A percentile compares a stretch with the other conserved stretches of the same genome.
phyloP scores from a whole-genome alignment of 2,329 filamentous ascomycete genomes.

The Colletotrichum sojae region DNA sequence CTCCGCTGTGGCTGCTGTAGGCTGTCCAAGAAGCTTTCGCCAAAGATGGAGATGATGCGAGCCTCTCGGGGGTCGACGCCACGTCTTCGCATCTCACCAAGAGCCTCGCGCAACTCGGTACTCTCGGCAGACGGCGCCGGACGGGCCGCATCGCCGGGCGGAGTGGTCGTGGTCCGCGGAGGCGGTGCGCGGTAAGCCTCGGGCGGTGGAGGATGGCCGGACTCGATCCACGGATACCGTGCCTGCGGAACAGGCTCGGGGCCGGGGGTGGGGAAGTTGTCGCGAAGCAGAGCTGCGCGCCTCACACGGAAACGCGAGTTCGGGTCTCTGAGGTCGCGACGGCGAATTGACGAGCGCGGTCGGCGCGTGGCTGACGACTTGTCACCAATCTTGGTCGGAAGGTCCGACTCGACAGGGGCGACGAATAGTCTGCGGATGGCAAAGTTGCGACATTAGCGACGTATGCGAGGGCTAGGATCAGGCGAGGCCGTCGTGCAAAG shows the following conservation, averaged over 20 bases:
- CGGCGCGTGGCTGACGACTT: slow-evolving; percentile 43
- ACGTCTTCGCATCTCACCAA: slow-evolving; percentile 19
- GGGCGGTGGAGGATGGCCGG: slow-evolving; percentile 37
- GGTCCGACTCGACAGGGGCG: slow-evolving; percentile 61
- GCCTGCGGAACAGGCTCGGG: slow-evolving; percentile 31
- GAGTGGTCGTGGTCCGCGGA: slow-evolving; percentile 22
- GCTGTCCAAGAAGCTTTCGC: slow-evolving; percentile 25
- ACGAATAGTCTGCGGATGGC: slow-evolving; percentile 58
- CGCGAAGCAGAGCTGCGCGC: slow-evolving; percentile 42
- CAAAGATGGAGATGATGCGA: slow-evolving; percentile 31
- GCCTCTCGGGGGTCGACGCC: slow-evolving; percentile 12
- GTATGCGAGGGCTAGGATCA: slow-evolving; percentile 17
- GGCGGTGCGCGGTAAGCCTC: slow-evolving; percentile 38
- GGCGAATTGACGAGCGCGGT: slow-evolving; percentile 56
- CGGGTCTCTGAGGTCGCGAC: slow-evolving; percentile 52
- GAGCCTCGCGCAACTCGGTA: slow-evolving; percentile 23
- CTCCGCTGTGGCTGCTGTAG: slow-evolving; percentile 9
- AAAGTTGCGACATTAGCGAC: slow-evolving; percentile 27
- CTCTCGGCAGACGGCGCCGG: slow-evolving; percentile 15
- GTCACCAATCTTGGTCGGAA: slow-evolving; percentile 53
- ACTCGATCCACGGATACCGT: slow-evolving; percentile 42
- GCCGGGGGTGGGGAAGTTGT: slow-evolving; percentile 37
- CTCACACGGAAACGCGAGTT: slow-evolving; percentile 50
- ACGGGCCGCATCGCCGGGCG: slow-evolving; percentile 21
- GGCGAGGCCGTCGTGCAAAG: slow-evolving; percentile 27